Conservation (phyloP, 2,329 filamentous ascomycete species). For the Colletotrichum tanaceti region DNA sequence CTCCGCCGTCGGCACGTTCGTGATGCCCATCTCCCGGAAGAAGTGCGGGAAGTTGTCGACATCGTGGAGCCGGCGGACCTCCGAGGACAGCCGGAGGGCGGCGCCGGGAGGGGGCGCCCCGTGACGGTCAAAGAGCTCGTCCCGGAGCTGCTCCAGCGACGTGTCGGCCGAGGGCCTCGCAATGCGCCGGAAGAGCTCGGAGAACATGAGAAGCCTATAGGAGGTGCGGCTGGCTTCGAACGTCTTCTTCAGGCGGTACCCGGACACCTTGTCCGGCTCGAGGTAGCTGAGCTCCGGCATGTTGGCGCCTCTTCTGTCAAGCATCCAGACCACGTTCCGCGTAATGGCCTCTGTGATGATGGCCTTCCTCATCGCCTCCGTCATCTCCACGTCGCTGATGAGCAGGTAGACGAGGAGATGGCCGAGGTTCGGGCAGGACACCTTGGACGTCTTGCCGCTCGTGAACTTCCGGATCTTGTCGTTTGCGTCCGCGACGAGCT, state of each 20-base stretch:
- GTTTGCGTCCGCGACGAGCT: conserved; percentile 56
- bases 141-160: conserved; percentile 53
- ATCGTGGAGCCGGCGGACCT: conserved; percentile 56
- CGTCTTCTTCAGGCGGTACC: conserved; percentile 59
- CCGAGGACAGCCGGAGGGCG: conserved; percentile 54
- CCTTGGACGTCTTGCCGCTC: conserved; percentile 54
- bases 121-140: conserved; percentile 59
- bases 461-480: conserved; percentile 53
- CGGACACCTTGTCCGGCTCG: conserved; percentile 54
- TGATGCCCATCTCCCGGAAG: conserved; percentile 56
- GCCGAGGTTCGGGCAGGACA: conserved; percentile 59
- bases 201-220: conserved; percentile 65
- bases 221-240: conserved; percentile 59
- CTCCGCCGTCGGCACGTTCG: conserved; percentile 40
- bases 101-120: conserved; percentile 57
- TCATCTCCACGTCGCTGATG: conserved; percentile 57
- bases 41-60: conserved; percentile 58
- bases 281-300: conserved; percentile 60
- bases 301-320: conserved; percentile 52
- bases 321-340: conserved; percentile 64
- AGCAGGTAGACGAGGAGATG: conserved; percentile 60
- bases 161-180: conserved; percentile 52
- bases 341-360: conserved; percentile 62
- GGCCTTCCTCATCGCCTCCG: conserved; percentile 51
- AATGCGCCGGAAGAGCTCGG: conserved; percentile 60